Percentiles rank a stretch among this genome's conserved stretches.
Conservation (phyloP, 1,284 basidiomycete genomes). For the Rhizopogon hawkerae region DNA sequence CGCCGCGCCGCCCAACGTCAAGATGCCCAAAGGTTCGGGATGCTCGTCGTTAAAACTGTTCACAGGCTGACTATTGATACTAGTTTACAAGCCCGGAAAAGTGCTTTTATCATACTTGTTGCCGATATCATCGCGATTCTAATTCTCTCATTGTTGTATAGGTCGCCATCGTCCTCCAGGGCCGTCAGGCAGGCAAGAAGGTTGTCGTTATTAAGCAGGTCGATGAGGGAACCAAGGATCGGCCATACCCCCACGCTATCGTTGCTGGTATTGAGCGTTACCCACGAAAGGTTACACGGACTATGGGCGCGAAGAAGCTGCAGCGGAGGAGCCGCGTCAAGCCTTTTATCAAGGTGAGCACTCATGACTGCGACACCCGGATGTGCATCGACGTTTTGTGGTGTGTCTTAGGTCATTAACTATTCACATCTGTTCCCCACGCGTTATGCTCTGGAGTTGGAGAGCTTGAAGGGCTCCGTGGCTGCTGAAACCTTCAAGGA, state of each 20-base stretch:
- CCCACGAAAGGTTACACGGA: constrained; percentile 91
- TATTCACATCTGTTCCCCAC: constrained; percentile 98
- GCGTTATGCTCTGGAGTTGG: constrained; percentile 91
- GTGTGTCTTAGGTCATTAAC: constrained; percentile 66
- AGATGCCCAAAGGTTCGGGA: constrained; percentile 28
- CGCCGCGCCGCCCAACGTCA: constrained; percentile 23
- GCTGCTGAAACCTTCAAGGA: constrained; percentile 90
- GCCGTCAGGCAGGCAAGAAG: constrained; percentile 93
- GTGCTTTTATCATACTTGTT: constrained; percentile 33
- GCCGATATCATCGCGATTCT: constrained; percentile 6
- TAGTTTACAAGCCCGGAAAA: constrained; percentile 98
- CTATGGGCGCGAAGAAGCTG: constrained; percentile 94
- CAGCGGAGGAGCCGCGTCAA: constrained; percentile 89
- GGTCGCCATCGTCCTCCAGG: constrained; percentile 94
- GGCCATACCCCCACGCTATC: constrained; percentile 91
- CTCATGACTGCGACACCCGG: background rate
- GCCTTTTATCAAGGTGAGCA: constrained; percentile 92
- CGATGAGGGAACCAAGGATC: constrained; percentile 84
- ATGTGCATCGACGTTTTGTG: background rate
- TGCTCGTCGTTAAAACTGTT: background rate
- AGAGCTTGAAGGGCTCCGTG: constrained; percentile 82
- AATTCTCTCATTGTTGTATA: constrained; percentile 20
- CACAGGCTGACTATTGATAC: constrained; percentile 22
- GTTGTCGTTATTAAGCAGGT: constrained; percentile 85
- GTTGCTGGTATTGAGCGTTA: constrained; percentile 95